Conservation (phyloP, 2,329 filamentous ascomycete genomes). For the Sclerotinia nivalis region DNA sequence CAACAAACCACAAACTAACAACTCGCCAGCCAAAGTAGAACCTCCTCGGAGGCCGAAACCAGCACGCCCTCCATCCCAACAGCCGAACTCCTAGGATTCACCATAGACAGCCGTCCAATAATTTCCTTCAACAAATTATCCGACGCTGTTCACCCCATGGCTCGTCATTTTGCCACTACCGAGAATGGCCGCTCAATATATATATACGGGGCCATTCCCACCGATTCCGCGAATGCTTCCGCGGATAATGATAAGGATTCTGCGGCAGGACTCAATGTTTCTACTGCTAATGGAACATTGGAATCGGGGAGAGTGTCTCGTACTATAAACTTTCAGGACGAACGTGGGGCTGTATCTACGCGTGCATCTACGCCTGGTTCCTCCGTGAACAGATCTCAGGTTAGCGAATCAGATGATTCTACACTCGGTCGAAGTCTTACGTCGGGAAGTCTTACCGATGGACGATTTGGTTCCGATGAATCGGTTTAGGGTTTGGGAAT, state of each 20-base stretch:
- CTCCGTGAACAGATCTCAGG: neutral
- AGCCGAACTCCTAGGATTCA: conserved; percentile 8
- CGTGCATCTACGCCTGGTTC: too few species aligned
- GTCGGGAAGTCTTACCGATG: neutral
- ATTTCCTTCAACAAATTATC: neutral
- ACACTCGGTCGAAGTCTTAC: neutral
- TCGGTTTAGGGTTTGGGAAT: neutral
- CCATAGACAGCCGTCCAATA: neutral
- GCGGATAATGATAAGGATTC: neutral
- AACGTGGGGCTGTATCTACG: neutral
- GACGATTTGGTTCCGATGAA: neutral
- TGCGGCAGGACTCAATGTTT: neutral
- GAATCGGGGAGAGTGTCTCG: neutral
- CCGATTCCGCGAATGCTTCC: too few species aligned
- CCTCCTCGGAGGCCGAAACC: too few species aligned
- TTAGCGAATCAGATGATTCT: neutral
- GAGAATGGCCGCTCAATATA: neutral
- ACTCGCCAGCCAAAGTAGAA: neutral
- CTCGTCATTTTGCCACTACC: neutral
- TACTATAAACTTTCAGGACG: too few species aligned
- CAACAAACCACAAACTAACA: neutral
- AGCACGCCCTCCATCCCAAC: neutral
- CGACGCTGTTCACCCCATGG: neutral
- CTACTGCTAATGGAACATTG: neutral
- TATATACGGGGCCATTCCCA: neutral